Evolutionary conservation across 176 grass and related monocot species (phyloP).

Genomic region (Aegilops bicornis): DNA sequence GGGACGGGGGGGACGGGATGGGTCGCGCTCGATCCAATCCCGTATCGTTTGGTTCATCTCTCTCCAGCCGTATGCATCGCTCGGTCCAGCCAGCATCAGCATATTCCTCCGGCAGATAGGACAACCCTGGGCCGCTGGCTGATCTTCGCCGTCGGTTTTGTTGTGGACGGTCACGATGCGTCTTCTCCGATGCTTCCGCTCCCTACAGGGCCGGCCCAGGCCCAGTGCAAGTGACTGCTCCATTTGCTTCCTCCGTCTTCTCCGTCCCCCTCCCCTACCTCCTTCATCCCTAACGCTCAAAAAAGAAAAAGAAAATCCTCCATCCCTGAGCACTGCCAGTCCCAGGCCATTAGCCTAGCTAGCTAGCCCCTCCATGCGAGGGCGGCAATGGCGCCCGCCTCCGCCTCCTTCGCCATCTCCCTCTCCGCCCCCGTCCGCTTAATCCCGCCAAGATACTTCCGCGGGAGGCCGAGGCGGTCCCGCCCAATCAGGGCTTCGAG

Average conservation of each 20-base stretch:
- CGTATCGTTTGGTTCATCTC: neutral
- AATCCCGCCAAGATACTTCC: neutral
- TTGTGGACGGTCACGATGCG: neutral
- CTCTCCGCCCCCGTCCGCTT: neutral
- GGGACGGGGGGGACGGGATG: neutral
- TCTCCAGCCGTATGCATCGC: neutral
- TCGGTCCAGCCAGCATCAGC: conserved; percentile 15
- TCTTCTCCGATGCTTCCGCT: neutral
- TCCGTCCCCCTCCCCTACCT: neutral
- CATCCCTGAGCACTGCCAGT: neutral
- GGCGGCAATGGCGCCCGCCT: conserved; percentile 49
- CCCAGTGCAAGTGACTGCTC: neutral
- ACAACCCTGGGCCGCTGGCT: neutral
- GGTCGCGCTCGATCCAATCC: neutral
- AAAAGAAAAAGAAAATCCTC: too few relatives aligned
- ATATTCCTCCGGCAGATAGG: neutral
- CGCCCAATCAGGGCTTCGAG: conserved; percentile 39
- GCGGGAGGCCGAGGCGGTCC: neutral
- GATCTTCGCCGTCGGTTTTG: accelerated
- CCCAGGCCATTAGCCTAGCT: neutral
- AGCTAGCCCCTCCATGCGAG: conserved; percentile 26
- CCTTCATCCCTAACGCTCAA: too few relatives aligned
- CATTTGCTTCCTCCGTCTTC: neutral
- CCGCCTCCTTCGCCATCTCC: conserved; percentile 9
- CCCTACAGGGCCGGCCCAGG: neutral